Percentiles rank a stretch among this genome's conserved stretches.
Evolutionary conservation across 495 filamentous ascomycete species (phyloP).

Genomic region (Peziza echinospora): DNA sequence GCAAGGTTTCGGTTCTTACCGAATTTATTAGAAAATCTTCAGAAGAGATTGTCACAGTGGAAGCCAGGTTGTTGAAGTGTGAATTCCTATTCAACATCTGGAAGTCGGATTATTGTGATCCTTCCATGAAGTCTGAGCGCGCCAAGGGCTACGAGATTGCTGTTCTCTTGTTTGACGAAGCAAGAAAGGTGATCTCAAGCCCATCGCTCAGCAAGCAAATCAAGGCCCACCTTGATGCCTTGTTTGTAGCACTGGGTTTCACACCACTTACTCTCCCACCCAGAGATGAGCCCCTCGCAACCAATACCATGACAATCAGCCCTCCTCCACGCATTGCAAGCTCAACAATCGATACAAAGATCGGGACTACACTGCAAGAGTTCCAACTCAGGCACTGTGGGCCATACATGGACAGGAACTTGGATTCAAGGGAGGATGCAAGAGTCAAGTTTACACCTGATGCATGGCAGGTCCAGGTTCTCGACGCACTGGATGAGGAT

Average conservation of each 20-base stretch:
- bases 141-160: background rate
- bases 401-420: conserved; percentile 49
- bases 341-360: conserved; percentile 22
- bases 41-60: background rate
- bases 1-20: background rate
- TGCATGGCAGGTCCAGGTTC: conserved; percentile 49
- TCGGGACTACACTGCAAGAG: conserved; percentile 20
- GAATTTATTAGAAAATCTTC: background rate
- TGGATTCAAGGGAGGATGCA: conserved; percentile 42
- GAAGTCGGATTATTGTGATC: background rate
- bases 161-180: background rate
- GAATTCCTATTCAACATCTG: background rate
- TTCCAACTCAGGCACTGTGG: conserved; percentile 48
- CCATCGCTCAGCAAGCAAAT: background rate
- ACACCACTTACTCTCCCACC: background rate
- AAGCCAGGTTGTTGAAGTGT: background rate
- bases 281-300: background rate
- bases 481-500: conserved; percentile 48
- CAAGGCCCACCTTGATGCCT: background rate
- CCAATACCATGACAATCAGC: background rate
- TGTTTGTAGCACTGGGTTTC: background rate
- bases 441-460: conserved; percentile 52
- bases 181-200: background rate
- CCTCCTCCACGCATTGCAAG: background rate
- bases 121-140: background rate